phyloP scores from a whole-genome alignment of 768 basidiomycete genomes.

The Hygrophorus russula region DNA sequence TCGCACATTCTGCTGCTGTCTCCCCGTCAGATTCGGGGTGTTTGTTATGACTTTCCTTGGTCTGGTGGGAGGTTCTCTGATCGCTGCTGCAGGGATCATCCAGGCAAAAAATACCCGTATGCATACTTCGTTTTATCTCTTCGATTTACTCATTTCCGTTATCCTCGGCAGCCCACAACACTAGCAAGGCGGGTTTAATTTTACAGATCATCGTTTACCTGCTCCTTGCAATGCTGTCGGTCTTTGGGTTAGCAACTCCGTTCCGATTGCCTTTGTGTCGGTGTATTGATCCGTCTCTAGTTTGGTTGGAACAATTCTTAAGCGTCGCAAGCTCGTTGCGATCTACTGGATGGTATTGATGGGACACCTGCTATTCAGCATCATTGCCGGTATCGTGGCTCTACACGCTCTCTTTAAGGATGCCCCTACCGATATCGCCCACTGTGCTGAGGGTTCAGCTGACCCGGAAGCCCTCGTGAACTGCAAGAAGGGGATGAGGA shows the following conservation, averaged over 20 bases:
- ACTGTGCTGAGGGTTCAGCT: slow-evolving; percentile 23
- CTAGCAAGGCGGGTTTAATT: slow-evolving; percentile 27
- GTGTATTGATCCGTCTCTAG: no score
- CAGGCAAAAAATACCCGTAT: slow-evolving; percentile 21
- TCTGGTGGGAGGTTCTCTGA: slow-evolving; percentile 27
- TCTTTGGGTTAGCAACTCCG: slow-evolving; percentile 27
- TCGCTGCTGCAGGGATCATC: slow-evolving; percentile 28
- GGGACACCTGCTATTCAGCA: slow-evolving; percentile 31
- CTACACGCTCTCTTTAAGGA: slow-evolving; percentile 32
- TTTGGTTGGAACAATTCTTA: slow-evolving; percentile 26
- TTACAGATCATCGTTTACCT: slow-evolving; percentile 31
- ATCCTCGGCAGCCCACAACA: slow-evolving; percentile 13
- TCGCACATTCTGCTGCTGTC: slow-evolving; percentile 40
- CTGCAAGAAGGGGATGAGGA: slow-evolving; percentile 26
- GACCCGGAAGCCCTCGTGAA: slow-evolving; percentile 18
- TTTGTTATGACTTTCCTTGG: slow-evolving; percentile 36
- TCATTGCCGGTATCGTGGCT: slow-evolving; percentile 31
- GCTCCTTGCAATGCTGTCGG: slow-evolving; percentile 30
- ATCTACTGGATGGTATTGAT: slow-evolving; percentile 29
- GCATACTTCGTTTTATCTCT: slow-evolving; percentile 1
- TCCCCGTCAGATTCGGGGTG: slow-evolving; percentile 37
- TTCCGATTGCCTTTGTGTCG: no score
- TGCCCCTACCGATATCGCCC: slow-evolving; percentile 22
- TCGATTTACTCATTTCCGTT: not conserved
- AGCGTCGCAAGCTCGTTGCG: slow-evolving; percentile 27